Evolutionary conservation across 129 eudicot species (phyloP).

Genomic region (Cynara cardunculus): DNA sequence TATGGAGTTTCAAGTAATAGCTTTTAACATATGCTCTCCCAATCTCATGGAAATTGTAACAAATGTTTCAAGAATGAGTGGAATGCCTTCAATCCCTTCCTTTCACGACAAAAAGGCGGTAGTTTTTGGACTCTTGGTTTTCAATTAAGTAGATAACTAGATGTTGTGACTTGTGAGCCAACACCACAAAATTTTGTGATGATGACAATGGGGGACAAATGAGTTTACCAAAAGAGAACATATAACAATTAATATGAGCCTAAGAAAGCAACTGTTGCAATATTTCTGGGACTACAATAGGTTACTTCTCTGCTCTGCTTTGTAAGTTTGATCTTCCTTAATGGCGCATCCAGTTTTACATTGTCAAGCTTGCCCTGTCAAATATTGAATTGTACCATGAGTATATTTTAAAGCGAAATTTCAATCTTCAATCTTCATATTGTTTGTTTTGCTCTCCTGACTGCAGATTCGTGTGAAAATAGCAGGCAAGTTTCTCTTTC

Average conservation of each 20-base stretch:
- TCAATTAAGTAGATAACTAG: neutral
- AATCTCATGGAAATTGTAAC: neutral
- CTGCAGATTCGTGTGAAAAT: constrained; percentile 35
- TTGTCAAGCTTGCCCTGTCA: neutral
- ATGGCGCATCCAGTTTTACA: neutral
- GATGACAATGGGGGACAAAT: neutral
- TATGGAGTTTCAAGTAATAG: neutral
- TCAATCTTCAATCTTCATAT: neutral
- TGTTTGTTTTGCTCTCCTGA: neutral
- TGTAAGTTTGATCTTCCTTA: no score
- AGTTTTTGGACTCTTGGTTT: neutral
- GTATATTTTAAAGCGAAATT: neutral
- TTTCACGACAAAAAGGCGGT: neutral
- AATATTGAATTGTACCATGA: neutral
- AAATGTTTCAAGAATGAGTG: neutral
- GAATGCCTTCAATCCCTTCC: neutral
- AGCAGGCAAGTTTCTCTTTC: neutral
- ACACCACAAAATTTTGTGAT: neutral
- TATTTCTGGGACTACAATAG: neutral
- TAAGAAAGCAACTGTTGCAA: neutral
- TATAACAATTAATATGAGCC: neutral
- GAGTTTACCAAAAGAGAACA: neutral
- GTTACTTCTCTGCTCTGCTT: neutral
- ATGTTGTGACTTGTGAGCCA: neutral
- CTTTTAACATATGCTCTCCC: neutral